Conservation (phyloP, 495 filamentous ascomycete species). For the Aspergillus sclerotioniger region DNA sequence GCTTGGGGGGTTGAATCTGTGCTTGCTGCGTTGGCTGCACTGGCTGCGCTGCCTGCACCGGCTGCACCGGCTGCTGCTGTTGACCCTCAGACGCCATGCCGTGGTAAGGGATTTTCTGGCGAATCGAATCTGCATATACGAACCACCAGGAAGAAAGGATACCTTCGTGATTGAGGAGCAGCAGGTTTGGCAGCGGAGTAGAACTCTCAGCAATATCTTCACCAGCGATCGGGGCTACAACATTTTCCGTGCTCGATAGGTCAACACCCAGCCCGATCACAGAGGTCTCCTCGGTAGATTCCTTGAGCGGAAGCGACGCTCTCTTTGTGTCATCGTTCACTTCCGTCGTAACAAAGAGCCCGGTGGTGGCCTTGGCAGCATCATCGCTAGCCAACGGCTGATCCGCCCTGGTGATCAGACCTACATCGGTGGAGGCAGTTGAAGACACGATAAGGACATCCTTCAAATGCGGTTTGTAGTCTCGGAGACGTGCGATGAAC, state of each 20-base stretch:
- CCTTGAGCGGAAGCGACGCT: conserved; percentile 73
- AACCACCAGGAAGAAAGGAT: conserved; percentile 86
- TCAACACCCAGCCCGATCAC: conserved; percentile 81
- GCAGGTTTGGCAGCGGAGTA: conserved; percentile 79
- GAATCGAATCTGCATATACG: conserved; percentile 82
- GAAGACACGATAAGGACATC: conserved; percentile 80
- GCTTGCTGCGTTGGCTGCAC: conserved; percentile 25
- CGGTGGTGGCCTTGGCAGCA: conserved; percentile 55
- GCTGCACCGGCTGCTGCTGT: conserved; percentile 19
- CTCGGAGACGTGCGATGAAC: conserved; percentile 67
- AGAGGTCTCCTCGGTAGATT: conserved; percentile 68
- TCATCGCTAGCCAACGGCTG: conserved; percentile 63
- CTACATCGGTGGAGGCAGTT: conserved; percentile 74
- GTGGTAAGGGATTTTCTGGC: conserved; percentile 66
- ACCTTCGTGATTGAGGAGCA: conserved; percentile 88
- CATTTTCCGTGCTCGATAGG: conserved; percentile 75
- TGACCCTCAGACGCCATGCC: conserved; percentile 56
- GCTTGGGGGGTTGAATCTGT: conserved; percentile 24
- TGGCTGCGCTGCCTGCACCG: conserved; percentile 20
- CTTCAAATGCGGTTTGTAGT: conserved; percentile 73
- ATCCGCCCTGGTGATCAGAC: conserved; percentile 68
- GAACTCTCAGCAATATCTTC: conserved; percentile 73
- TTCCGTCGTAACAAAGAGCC: conserved; percentile 69
- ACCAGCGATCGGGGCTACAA: conserved; percentile 70
- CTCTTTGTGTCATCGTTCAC: conserved; percentile 74